Evolutionary conservation across 31 red algal species (phyloP).

Genomic region (Odonthalia washingtoniensis): DNA sequence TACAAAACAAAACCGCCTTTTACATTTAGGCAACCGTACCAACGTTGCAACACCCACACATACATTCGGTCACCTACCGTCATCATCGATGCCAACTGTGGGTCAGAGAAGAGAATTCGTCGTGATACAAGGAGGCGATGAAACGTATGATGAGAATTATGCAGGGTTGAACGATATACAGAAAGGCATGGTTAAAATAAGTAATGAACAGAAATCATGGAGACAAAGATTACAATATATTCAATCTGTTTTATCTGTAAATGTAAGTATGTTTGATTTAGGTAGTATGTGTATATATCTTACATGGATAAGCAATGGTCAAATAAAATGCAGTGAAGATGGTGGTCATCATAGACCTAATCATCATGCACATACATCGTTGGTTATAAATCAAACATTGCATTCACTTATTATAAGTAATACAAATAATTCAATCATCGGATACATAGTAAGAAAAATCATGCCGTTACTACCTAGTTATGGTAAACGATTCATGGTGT

Average conservation of each 20-base stretch:
- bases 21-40: not conserved
- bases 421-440: conserved; percentile 9
- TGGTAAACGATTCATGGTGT: conserved; percentile 67
- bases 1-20: conserved; percentile 26
- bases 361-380: conserved; percentile 76
- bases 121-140: conserved; percentile 8
- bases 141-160: not conserved
- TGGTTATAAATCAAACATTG: conserved; percentile 55
- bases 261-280: conserved; percentile 31
- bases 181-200: conserved; percentile 56
- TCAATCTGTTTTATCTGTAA: conserved; percentile 61
- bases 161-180: conserved; percentile 51
- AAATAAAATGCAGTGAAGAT: conserved; percentile 79
- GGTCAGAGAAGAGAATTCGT: not conserved
- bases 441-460: conserved; percentile 73
- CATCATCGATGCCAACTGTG: not conserved
- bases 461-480: conserved; percentile 82
- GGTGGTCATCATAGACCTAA: conserved; percentile 82
- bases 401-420: conserved; percentile 14
- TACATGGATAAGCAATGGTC: conserved; percentile 66
- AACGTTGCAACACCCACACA: conserved; percentile 8
- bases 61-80: conserved; percentile 38
- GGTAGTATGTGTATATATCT: conserved; percentile 69
- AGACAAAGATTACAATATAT: conserved; percentile 65
- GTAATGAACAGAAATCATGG: conserved; percentile 53